Base-by-base conservation (phyloP, 306 rosid genomes). In the Castanopsis chinensis region DNA sequence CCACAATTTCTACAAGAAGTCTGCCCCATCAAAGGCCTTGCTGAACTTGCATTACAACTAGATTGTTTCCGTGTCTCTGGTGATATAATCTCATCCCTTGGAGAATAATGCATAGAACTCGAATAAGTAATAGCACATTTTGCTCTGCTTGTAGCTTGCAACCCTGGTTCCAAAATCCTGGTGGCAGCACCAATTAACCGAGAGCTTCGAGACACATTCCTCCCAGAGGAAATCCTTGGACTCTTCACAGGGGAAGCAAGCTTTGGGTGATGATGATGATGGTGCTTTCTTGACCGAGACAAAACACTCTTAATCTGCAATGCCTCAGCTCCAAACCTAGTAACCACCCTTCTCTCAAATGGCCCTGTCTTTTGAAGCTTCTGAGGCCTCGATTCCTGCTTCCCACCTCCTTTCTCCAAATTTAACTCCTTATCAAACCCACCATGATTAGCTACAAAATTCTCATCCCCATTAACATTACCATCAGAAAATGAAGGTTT, bases 111-210 rank as follows among this genome's bases (percentile, higher is more conserved):
- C 69, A 23, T 74, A 43, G 97, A 78, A 74, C 80, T 80, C 5
- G 83, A 75, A 79, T 90, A 87, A 8, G 87, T 78, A 75, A 92
- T 80, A 67, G 94, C 79, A 23, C 76, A 69, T 80, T 89, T 90
- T 21, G 84, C 83, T 76, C 86, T 88, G 76, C 85, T 85, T 3
- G 86, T 77, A 75, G 85, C 83, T 76, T 89, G 97, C 87, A 94
- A 23, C 41, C 97, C 92, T 12, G 98, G 97, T 85, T 94, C 98
- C 87, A 94, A 89, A 80, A 94, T 89, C 80, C 78, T 89, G 72
- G 97, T 85, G 33, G 98, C 98, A 18, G 97, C 97, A 74, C 90
- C 97, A 32, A 94, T 87, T 78, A 92, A 83, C 78, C 97, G 91
- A 17, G 97, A 88, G 79, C 90, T 88, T 45, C 90, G 86, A 73